phyloP scores from a whole-genome alignment of 108 stramenopile genomes.

The Fistulifera solaris region DNA sequence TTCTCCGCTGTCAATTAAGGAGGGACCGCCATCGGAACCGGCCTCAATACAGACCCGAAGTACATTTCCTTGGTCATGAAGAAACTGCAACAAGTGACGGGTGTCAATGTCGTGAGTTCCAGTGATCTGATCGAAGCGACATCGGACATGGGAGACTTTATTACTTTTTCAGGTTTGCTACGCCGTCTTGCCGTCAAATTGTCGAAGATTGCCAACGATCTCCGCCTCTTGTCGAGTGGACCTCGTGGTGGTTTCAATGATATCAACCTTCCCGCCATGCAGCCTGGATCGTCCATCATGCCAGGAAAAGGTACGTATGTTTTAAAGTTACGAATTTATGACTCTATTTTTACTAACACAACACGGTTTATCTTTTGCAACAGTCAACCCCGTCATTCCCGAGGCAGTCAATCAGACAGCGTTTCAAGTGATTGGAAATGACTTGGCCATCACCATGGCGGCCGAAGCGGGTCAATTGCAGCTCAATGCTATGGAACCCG shows the following conservation, averaged over 20 bases:
- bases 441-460: constrained; percentile 47
- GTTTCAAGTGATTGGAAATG: constrained; percentile 63
- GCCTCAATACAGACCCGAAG: constrained; percentile 44
- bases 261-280: constrained; percentile 52
- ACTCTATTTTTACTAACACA: not conserved
- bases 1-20: constrained; percentile 23
- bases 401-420: constrained; percentile 64
- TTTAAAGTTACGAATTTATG: too few relatives aligned
- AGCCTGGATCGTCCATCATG: constrained; percentile 66
- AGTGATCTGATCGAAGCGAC: constrained; percentile 59
- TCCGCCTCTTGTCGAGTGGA: constrained; percentile 50
- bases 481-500: constrained; percentile 65
- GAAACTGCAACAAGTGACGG: constrained; percentile 39
- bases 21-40: constrained; percentile 66
- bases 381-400: constrained; percentile 73
- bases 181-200: constrained; percentile 43
- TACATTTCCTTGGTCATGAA: constrained; percentile 42
- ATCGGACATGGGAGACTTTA: constrained; percentile 53
- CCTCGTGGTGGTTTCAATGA: constrained; percentile 64
- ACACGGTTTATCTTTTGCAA: constrained; percentile 20
- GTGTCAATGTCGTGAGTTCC: constrained; percentile 37
- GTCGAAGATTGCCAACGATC: constrained; percentile 66
- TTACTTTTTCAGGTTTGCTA: constrained; percentile 41
- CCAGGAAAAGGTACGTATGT: not conserved
- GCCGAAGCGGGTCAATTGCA: constrained; percentile 64